Evolutionary conservation across 2,329 filamentous ascomycete species (phyloP), one percentile per base, ranked within the genome.

Genomic region (Aspergillus phoenicis): DNA sequence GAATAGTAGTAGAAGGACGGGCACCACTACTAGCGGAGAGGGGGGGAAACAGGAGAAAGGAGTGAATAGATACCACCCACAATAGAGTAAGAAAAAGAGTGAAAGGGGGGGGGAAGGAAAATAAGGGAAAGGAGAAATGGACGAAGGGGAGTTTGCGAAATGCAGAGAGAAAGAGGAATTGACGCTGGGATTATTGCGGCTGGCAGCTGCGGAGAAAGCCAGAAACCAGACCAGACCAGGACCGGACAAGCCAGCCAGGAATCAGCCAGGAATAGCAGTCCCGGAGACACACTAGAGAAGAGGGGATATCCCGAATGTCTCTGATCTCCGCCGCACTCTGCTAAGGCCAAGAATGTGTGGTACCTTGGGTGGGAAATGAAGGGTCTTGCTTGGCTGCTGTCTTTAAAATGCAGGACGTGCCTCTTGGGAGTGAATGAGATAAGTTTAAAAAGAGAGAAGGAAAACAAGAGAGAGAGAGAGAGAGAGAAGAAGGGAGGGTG

Each of bases 171-270:
- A 30, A 30, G 28, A 30, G 28, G 55, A 52, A 26, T 52, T 63
- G 20, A 53, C 51, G 58, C 62, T 33, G 39, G 53, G 62, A 67
- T 67, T 36, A 67, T 67, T 36, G 33, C 33, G 33, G 33, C 33
- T 36, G 33, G 64, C 63, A 65, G 65, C 62, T 66, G 65, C 62
- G 65, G 65, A 68, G 64, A 68, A 66, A 63, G 47, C 11, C 47
- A 51, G 24, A 36, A 41, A 39, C 22, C 52, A 58, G 54, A 63
- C 62, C 49, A 59, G 63, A 54, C 63, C 56, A 64, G 61, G 64
- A 63, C 61, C 63, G 60, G 62, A 51, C 47, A 55, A 64, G 60
- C 30, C 60, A 64, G 58, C 45, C 51, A 47, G 39, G 24, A 55
- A 55, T 30, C 33, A 36, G 33, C 33, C 33, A 45, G 43, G 26